Evolutionary conservation across 2,329 filamentous ascomycete species (phyloP).

Genomic region (Botrytis porri): DNA sequence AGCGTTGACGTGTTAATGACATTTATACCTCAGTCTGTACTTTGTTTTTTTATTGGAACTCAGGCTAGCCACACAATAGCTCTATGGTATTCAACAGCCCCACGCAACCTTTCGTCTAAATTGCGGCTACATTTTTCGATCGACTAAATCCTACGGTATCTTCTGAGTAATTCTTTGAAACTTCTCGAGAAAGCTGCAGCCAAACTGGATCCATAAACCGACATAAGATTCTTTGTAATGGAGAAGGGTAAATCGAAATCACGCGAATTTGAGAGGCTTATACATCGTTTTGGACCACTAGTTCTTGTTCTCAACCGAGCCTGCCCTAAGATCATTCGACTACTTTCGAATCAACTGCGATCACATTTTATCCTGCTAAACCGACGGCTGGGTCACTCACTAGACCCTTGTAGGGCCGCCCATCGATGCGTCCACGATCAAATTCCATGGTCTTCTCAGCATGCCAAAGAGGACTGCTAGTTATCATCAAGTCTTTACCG

Average conservation of each 20-base stretch:
- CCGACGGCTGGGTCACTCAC: background rate
- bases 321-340: background rate
- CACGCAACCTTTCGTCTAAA: background rate
- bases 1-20: background rate
- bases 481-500: conserved; percentile 21
- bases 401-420: background rate
- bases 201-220: background rate
- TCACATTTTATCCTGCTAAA: background rate
- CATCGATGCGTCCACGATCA: conserved; percentile 1
- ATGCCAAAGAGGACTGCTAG: conserved; percentile 22
- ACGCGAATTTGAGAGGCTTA: background rate
- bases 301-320: background rate
- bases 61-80: background rate
- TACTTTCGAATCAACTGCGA: background rate
- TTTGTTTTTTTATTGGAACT: background rate
- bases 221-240: background rate
- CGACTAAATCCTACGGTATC: background rate
- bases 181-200: background rate
- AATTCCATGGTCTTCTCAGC: conserved; percentile 13
- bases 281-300: background rate
- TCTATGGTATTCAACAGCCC: background rate
- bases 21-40: background rate
- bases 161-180: background rate
- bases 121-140: background rate
- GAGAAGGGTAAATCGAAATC: background rate